phyloP scores from a whole-genome alignment of 345 rosid genomes.

The Populus pruinosa region DNA sequence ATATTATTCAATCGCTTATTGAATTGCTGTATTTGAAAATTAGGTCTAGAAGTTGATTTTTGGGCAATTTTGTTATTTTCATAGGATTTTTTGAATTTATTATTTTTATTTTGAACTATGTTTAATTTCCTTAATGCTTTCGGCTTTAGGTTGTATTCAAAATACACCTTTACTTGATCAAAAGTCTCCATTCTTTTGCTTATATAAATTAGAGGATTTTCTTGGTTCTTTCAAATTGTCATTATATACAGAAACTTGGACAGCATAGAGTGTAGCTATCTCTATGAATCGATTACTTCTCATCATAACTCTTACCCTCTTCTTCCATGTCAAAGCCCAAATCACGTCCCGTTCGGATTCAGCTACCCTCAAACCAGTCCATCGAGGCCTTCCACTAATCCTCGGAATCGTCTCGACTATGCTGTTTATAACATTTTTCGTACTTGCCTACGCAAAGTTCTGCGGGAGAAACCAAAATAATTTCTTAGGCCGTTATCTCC shows the following conservation, averaged over 20 bases:
- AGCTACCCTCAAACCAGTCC: conserved; percentile 15
- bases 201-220: too few species aligned
- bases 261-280: neutral
- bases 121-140: too few species aligned
- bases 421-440: conserved; percentile 21
- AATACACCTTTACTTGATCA: too few species aligned
- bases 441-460: conserved; percentile 36
- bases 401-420: conserved; percentile 28
- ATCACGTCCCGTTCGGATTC: neutral
- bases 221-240: too few species aligned
- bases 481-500: neutral
- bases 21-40: too few species aligned
- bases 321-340: conserved; percentile 23
- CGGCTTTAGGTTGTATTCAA: too few species aligned
- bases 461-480: conserved; percentile 14
- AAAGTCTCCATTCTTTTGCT: too few species aligned
- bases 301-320: neutral
- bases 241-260: neutral
- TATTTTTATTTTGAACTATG: too few species aligned
- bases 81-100: too few species aligned
- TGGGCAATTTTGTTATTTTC: too few species aligned
- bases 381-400: conserved; percentile 15
- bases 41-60: too few species aligned
- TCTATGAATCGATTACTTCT: conserved; percentile 19
- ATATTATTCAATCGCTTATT: too few species aligned